Evolutionary conservation across 2,329 filamentous ascomycete genomes (phyloP).

Genomic region (Fusarium tuaranense): DNA sequence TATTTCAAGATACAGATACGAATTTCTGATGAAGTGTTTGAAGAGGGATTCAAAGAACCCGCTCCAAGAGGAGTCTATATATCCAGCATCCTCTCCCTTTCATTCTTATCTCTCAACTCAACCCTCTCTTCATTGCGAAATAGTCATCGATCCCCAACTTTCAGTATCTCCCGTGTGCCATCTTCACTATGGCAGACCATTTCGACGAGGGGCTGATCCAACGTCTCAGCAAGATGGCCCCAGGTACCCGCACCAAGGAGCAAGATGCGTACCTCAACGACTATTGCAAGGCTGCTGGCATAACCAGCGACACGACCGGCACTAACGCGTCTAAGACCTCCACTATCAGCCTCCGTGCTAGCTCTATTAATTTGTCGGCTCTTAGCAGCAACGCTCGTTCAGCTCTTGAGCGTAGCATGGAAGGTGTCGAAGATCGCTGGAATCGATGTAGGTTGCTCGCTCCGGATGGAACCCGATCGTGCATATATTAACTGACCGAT

Average conservation of each 20-base stretch:
- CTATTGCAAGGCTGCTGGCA: neutral
- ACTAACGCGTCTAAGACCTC: neutral
- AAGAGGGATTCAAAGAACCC: neutral
- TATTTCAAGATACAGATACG: neutral
- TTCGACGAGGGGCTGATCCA: neutral
- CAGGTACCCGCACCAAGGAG: neutral
- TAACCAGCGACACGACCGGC: neutral
- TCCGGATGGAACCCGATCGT: neutral
- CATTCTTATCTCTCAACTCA: neutral
- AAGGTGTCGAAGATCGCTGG: neutral
- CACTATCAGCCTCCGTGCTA: neutral
- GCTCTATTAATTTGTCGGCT: neutral
- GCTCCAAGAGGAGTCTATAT: too few relatives aligned
- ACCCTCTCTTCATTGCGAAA: neutral
- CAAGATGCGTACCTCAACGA: neutral
- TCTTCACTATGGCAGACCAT: neutral
- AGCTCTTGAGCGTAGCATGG: neutral
- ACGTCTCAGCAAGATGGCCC: neutral
- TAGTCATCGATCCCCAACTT: too few relatives aligned
- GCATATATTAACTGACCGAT: neutral
- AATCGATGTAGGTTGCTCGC: neutral
- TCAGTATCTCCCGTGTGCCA: neutral
- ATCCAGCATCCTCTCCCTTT: neutral
- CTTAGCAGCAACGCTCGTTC: neutral
- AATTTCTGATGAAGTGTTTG: neutral